Conservation (phyloP, 768 basidiomycete species). For the Scleroderma bovista region DNA sequence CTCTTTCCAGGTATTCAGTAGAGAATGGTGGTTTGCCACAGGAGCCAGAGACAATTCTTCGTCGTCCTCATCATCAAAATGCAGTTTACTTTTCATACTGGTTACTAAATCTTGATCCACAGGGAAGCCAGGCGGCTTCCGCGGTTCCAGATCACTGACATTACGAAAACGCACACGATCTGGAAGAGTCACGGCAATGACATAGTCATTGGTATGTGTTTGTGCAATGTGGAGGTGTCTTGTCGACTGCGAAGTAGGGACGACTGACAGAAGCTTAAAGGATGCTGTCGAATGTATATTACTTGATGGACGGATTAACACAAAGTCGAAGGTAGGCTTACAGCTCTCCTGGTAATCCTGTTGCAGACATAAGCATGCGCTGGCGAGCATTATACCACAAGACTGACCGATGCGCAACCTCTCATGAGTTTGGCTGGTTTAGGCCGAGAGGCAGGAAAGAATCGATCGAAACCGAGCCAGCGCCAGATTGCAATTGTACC, state of each 20-base stretch:
- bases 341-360: constrained; percentile 78
- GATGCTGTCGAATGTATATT: constrained; percentile 43
- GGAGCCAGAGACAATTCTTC: constrained; percentile 6
- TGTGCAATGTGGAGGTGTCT: constrained; percentile 38
- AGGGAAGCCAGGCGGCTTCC: constrained; percentile 39
- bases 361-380: neutral
- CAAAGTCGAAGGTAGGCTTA: constrained; percentile 29
- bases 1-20: constrained; percentile 14
- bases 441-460: constrained; percentile 46
- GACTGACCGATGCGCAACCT: constrained; percentile 57
- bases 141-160: constrained; percentile 39
- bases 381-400: neutral
- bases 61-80: constrained; percentile 25
- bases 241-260: constrained; percentile 36
- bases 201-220: constrained; percentile 44
- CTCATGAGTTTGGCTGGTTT: constrained; percentile 37
- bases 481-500: constrained; percentile 59
- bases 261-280: constrained; percentile 54
- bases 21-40: constrained; percentile 10
- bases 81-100: constrained; percentile 16
- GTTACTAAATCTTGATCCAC: constrained; percentile 22
- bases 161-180: constrained; percentile 42
- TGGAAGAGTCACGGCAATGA: constrained; percentile 42
- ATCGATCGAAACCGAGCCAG: constrained; percentile 63
- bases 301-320: constrained; percentile 2